A percentile compares a stretch with the other conserved stretches of the same genome.
These are phyloP conservation scores for Trichophyton verrucosum DNA, from an alignment of 2,329 filamentous ascomycete species.

Conservation along the genomic window DNA sequence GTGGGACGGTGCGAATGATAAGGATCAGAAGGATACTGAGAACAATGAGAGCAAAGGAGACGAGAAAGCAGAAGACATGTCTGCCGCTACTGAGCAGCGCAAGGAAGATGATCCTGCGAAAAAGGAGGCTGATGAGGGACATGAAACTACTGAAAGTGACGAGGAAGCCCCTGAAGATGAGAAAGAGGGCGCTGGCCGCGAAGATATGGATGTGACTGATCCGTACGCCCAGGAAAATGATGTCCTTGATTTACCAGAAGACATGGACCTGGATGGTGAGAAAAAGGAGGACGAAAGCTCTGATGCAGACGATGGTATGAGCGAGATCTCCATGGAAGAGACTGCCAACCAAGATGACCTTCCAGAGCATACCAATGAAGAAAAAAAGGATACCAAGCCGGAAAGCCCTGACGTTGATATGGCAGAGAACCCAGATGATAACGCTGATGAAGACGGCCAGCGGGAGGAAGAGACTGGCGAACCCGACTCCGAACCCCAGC, in stretches of 20 bases:
- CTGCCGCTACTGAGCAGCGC: constrained; percentile 45
- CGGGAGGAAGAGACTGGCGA: constrained; percentile 28
- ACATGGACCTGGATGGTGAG: constrained; percentile 67
- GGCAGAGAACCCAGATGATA: constrained; percentile 14
- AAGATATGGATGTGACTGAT: constrained; percentile 55
- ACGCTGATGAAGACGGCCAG: constrained; percentile 38
- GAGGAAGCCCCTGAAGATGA: constrained; percentile 44
- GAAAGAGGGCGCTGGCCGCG: constrained; percentile 47
- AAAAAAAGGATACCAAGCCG: constrained; percentile 18
- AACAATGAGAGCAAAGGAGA: constrained; percentile 53
- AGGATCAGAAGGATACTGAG: constrained; percentile 53
- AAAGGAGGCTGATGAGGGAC: constrained; percentile 43
- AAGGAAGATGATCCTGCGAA: constrained; percentile 44
- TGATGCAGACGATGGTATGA: constrained; percentile 36
- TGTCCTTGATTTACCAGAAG: constrained; percentile 70
- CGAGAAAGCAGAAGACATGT: constrained; percentile 46
- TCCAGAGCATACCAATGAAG: constrained; percentile 12
- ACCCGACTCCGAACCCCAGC: constrained; percentile 22
- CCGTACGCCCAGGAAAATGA: constrained; percentile 73
- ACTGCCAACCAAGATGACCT: constrained; percentile 25
- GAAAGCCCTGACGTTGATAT: constrained; percentile 20
- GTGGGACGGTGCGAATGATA: constrained; percentile 71
- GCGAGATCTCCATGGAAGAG: constrained; percentile 36
- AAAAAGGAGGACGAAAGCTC: constrained; percentile 42
- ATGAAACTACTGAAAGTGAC: constrained; percentile 11